Evolutionary conservation across 768 basidiomycete genomes (phyloP).

Genomic region (Hydnomerulius pinastri): DNA sequence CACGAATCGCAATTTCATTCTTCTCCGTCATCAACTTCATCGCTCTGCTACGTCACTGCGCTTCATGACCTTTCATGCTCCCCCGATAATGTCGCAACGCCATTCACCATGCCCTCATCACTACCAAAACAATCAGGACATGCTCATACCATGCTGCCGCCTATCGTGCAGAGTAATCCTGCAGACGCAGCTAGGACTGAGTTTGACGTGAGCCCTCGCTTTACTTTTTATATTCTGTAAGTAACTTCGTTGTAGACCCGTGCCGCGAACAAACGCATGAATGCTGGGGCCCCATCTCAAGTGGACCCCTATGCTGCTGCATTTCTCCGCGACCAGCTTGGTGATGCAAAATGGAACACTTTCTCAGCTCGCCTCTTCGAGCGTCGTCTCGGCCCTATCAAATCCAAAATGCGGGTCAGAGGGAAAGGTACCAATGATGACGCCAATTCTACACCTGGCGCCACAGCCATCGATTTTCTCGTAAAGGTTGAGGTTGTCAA

Average conservation of each 20-base stretch:
- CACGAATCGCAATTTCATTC: conserved; percentile 31
- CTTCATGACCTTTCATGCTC: conserved; percentile 27
- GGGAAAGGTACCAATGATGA: conserved; percentile 31
- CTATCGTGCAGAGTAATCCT: conserved; percentile 36
- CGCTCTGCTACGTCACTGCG: conserved; percentile 24
- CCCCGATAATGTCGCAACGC: conserved; percentile 12
- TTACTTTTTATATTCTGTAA: neutral
- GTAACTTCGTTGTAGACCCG: conserved; percentile 27
- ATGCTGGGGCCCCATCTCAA: conserved; percentile 23
- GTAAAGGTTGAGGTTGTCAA: conserved; percentile 56
- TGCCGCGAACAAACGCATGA: conserved; percentile 26
- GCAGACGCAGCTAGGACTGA: conserved; percentile 27
- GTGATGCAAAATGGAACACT: conserved; percentile 44
- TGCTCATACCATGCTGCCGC: conserved; percentile 33
- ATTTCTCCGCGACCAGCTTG: conserved; percentile 47
- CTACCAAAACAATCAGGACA: conserved; percentile 24
- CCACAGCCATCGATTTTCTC: conserved; percentile 51
- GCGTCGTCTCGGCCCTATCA: conserved; percentile 43
- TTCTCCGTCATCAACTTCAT: conserved; percentile 23
- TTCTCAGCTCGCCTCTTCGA: conserved; percentile 50
- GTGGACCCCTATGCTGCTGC: conserved; percentile 46
- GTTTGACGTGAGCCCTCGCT: conserved; percentile 20
- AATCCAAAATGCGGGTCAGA: conserved; percentile 36
- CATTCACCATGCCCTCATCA: conserved; percentile 21
- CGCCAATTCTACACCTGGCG: conserved; percentile 32